Percentiles rank a stretch among this genome's conserved stretches.
Conservation (phyloP, 73 alveolate species). For the Tetrahymena malaccensis region DNA sequence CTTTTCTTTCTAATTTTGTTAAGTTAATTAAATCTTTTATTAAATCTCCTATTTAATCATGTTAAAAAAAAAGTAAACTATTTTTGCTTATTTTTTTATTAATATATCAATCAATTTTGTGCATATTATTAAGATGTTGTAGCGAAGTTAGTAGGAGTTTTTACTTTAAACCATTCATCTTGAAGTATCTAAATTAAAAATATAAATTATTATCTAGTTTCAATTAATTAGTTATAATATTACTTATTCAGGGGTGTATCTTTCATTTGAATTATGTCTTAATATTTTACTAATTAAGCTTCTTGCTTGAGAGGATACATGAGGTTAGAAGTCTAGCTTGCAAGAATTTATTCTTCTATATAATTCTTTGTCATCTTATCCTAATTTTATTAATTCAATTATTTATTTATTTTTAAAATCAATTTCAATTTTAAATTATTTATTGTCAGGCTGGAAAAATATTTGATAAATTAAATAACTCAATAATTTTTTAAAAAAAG, state of each 20-base stretch:
- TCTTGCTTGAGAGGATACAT: neutral
- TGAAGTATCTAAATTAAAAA: neutral
- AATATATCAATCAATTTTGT: neutral
- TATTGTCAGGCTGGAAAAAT: neutral
- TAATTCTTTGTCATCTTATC: constrained; percentile 36
- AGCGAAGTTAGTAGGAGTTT: neutral
- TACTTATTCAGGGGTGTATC: neutral
- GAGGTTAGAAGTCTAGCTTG: constrained; percentile 23
- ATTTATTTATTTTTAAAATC: neutral
- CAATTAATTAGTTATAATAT: neutral
- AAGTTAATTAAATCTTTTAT: too few relatives aligned
- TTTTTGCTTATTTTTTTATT: too few relatives aligned
- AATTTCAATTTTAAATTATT: neutral
- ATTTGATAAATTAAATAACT: too few relatives aligned
- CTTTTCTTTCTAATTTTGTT: too few relatives aligned
- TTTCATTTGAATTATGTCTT: neutral
- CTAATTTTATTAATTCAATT: neutral
- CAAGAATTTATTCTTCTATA: constrained; percentile 27
- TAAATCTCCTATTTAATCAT: too few relatives aligned
- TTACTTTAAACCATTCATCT: neutral
- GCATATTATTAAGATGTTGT: neutral
- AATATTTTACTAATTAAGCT: neutral
- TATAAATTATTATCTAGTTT: neutral
- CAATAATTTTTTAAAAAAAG: too few relatives aligned
- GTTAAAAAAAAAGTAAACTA: too few relatives aligned